Base-by-base conservation (phyloP, 805 yeast genomes). In the Lipomyces kockii region DNA sequence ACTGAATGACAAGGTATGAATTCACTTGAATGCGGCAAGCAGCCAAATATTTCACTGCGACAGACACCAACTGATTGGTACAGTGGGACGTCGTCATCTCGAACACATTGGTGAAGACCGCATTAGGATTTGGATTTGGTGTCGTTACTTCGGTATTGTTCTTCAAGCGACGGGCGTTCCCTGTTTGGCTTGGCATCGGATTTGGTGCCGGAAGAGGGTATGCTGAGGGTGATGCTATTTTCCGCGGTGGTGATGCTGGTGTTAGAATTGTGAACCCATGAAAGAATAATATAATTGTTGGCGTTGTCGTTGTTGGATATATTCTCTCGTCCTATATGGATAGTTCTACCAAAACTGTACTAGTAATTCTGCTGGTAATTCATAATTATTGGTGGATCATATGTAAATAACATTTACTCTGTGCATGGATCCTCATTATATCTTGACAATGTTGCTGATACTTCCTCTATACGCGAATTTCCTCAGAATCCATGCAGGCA, bases 201-300 rank as follows among this genome's bases (percentile, higher is more conserved):
- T 94, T 95, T 76, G 99, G 99, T 73, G 85, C 93, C 70, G 99
- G 99, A 72, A 89, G 97, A 83, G 97, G 97, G 63, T 95, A 92
- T 81, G 88, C 98, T 69, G 99, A 95, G 83, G 99, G 98, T 69
- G 98, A 95, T 77, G 96, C 98, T 69, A 90, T 93, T 65, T 94
- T 95, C 86, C 89, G 98, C n/a, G 67, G 70, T 27, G 65, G 71
- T n/a, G 71, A 69, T 27, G 72, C 72, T 22, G 72, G 72, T 17
- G 68, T 69, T 8, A 63, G 72, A 53, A 69, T 69, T 63, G 67
- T 69, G 27, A 69, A 67, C 55, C 54, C 71, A 35, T 67, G 54
- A 53, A 49, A 2, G 55, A 17, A 2, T 52, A 9, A 25, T 34
- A 32, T 22, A 43, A 43, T 17, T 43, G 22, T 5, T 43, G 49